A percentile compares a stretch with the other conserved stretches of the same genome.
These are phyloP conservation scores for Kregervanrija delftensis DNA, from an alignment of 805 yeast genomes.

Conservation along the genomic window DNA sequence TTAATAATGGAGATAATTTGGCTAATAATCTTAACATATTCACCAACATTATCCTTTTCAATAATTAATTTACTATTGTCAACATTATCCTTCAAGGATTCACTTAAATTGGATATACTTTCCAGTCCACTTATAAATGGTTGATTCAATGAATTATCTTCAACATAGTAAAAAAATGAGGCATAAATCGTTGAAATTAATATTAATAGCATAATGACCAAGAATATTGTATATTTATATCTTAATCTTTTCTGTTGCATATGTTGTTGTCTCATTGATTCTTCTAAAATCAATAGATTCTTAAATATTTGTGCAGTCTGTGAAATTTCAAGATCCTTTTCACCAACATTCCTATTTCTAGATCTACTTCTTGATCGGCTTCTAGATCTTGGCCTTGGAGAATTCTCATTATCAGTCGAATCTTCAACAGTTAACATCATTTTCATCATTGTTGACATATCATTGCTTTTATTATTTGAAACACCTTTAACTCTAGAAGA, in stretches of 20 bases:
- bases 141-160: not conserved
- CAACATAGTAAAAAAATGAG: slow-evolving; percentile 18
- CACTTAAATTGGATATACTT: no score
- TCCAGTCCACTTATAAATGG: no score
- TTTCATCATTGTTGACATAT: no score
- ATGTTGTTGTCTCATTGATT: slow-evolving; percentile 75
- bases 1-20: slow-evolving; percentile 57
- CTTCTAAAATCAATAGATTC: slow-evolving; percentile 78
- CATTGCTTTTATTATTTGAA: no score
- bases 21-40: slow-evolving; percentile 32
- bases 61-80: no score
- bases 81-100: no score
- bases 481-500: no score
- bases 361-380: slow-evolving; percentile 6
- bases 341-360: slow-evolving; percentile 1
- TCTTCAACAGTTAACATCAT: no score
- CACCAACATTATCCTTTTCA: slow-evolving; percentile 5
- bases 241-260: slow-evolving; percentile 62
- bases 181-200: slow-evolving; percentile 31
- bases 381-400: slow-evolving; percentile 2
- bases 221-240: slow-evolving; percentile 52
- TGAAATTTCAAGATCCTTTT: slow-evolving; percentile 17
- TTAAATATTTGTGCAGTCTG: slow-evolving; percentile 66
- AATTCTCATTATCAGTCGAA: no score
- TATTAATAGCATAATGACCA: slow-evolving; percentile 34